These are phyloP conservation scores for Coprinellus aureogranulatus DNA, from an alignment of 768 basidiomycete genomes.

Conservation along the genomic window DNA sequence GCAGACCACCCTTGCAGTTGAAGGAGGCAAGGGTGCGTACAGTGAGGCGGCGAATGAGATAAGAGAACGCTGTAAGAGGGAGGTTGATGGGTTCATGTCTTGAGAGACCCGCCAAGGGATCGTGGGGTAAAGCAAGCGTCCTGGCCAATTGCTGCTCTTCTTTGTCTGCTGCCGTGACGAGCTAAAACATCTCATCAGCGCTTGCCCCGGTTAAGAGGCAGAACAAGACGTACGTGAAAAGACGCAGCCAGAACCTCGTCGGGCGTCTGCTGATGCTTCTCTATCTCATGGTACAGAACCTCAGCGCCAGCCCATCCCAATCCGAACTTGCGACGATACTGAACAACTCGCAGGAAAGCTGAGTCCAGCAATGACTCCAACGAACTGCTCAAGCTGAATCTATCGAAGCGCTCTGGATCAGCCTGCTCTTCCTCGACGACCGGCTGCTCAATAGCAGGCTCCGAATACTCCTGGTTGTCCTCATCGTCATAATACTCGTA, in stretches of 20 bases:
- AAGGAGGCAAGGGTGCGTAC: conserved; percentile 30
- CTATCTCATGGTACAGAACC: conserved; percentile 42
- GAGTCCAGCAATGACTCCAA: conserved; percentile 61
- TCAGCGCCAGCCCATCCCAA: conserved; percentile 75
- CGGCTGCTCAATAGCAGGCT: conserved; percentile 4
- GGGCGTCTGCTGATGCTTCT: conserved; percentile 40
- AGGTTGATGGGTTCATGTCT: conserved; percentile 48
- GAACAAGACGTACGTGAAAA: conserved; percentile 14
- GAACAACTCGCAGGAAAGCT: conserved; percentile 52
- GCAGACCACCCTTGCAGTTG: neutral
- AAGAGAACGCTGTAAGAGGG: conserved; percentile 60
- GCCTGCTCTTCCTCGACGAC: conserved; percentile 29
- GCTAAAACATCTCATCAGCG: neutral
- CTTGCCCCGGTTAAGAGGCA: conserved; percentile 28
- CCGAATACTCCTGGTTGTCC: conserved; percentile 12
- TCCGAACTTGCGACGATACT: conserved; percentile 47
- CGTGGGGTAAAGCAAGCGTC: conserved; percentile 50
- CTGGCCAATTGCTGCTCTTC: conserved; percentile 38
- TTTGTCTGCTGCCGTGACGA: conserved; percentile 35
- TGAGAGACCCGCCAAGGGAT: conserved; percentile 43
- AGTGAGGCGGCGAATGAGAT: conserved; percentile 61
- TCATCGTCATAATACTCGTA: conserved; percentile 23
- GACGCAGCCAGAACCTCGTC: conserved; percentile 28
- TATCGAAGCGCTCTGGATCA: conserved; percentile 48
- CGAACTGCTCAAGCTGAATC: conserved; percentile 62